A percentile compares a stretch with the other conserved stretches of the same genome.
Evolutionary conservation across 768 basidiomycete species (phyloP).

Genomic region (Tulasnella sp.): DNA sequence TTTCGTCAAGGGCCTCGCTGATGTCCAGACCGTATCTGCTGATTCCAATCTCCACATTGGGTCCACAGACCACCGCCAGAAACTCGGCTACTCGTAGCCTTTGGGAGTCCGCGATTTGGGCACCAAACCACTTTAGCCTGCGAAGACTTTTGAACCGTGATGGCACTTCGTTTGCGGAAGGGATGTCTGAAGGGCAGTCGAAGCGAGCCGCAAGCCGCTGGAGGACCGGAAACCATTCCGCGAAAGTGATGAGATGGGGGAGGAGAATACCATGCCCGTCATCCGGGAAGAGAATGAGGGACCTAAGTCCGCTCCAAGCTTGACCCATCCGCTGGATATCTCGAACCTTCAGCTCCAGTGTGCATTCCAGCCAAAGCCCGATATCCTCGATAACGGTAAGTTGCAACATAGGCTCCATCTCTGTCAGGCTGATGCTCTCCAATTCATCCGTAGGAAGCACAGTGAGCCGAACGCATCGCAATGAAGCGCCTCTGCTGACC

Average conservation of each 20-base stretch:
- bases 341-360: not conserved
- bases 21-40: not conserved
- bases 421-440: not conserved
- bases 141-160: not conserved
- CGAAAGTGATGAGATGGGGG: not conserved
- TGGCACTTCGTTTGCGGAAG: not conserved
- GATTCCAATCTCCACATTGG: not conserved
- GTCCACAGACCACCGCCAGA: not conserved
- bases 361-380: not conserved
- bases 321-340: not conserved
- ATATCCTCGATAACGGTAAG: not conserved
- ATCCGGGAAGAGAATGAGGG: not conserved
- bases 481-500: not conserved
- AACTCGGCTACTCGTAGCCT: not conserved
- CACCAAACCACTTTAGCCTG: not conserved
- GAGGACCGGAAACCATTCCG: not conserved
- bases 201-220: not conserved
- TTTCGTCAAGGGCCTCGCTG: not conserved
- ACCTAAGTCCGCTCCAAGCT: not conserved
- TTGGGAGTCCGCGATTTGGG: not conserved
- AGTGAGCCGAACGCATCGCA: not conserved
- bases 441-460: too few relatives aligned
- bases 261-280: not conserved
- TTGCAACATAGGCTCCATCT: not conserved
- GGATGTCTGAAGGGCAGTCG: not conserved